Conservation (phyloP, 2,329 filamentous ascomycete species). For the Penicillium sp. region DNA sequence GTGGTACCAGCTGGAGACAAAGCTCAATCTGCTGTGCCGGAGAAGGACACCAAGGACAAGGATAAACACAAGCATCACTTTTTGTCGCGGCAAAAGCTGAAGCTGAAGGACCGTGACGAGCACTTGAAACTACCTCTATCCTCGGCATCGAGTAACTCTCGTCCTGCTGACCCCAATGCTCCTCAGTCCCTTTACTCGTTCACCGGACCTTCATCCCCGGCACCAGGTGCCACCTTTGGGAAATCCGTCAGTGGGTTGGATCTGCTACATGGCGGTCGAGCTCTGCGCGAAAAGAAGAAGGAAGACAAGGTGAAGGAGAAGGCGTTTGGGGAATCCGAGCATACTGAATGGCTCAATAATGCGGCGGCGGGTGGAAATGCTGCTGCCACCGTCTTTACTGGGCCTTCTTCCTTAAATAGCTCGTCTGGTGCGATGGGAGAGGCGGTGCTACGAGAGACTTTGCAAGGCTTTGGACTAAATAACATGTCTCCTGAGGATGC, state of each 20-base stretch:
- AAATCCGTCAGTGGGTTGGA: conserved; percentile 82
- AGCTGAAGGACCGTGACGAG: conserved; percentile 63
- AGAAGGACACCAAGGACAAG: conserved; percentile 46
- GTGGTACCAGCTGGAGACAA: conserved; percentile 51
- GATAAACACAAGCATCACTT: conserved; percentile 63
- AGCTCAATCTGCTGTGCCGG: conserved; percentile 35
- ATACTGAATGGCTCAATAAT: conserved; percentile 34
- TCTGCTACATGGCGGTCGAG: conserved; percentile 73
- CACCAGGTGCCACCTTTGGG: conserved; percentile 64
- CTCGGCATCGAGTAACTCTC: conserved; percentile 65
- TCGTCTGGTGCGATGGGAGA: conserved; percentile 33
- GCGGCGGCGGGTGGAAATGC: conserved; percentile 21
- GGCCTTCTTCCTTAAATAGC: conserved; percentile 38
- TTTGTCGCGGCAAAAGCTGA: conserved; percentile 64
- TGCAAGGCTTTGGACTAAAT: conserved; percentile 60
- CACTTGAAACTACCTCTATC: conserved; percentile 59
- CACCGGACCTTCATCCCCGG: conserved; percentile 60
- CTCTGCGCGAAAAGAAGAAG: conserved; percentile 76
- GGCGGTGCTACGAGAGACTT: conserved; percentile 40
- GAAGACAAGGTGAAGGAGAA: conserved; percentile 72
- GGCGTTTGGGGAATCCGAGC: conserved; percentile 41
- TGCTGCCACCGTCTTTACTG: conserved; percentile 32
- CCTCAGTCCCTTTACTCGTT: conserved; percentile 67
- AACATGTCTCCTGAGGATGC: conserved; percentile 69
- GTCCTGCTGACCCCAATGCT: conserved; percentile 62